Evolutionary conservation across 371 early-diverging fungal genomes (phyloP), one percentile per base, ranked within the genome.

Genomic region (Rhizopus delemar): DNA sequence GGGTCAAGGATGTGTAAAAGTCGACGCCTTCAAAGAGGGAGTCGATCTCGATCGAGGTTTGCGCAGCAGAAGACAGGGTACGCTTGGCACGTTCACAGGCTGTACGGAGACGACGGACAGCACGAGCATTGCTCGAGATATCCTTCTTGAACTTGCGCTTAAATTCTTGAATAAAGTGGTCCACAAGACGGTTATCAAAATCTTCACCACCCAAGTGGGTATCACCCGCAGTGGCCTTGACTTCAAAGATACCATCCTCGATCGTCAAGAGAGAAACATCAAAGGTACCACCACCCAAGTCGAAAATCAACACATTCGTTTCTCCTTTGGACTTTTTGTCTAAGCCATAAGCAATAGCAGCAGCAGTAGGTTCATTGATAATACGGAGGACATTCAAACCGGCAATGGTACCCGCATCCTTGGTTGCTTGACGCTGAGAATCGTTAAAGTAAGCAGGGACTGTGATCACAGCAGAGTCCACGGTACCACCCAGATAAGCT

Each of bases 331-430:
- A 80, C 43, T 77, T 74, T 78, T 91, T 92, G 71, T 94, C 94
- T 35, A 95, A 69, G 66, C 97, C 97, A 74, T 96, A 97, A 43
- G 97, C 95, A 57, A 97, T 84, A 52, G 98, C 96, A 63, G 98
- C 98, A n/a, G 97, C 97, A 33, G 96, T 96, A 59, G 97, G 97
- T 79, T 98, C 98, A 77, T 97, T 97, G 70, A 97, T 93, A 50
- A 98, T 93, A 70, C 97, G 86, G 60, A 95, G 81, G 32, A 95
- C 96, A 83, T 91, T 68, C 39, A 98, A 74, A 56, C 97, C 97
- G 53, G 98, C 89, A 74, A 96, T 92, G 56, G 84, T 77, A 62
- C 95, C 98, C 51, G 99, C 96, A 74, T 93, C 93, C 86, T 97
- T 97, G 69, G 97, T 97, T 34, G 96, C 98, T 74, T 96, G 95